Evolutionary conservation across 202 grass and related monocot genomes (phyloP).

Genomic region (Alloteropsis angusta): DNA sequence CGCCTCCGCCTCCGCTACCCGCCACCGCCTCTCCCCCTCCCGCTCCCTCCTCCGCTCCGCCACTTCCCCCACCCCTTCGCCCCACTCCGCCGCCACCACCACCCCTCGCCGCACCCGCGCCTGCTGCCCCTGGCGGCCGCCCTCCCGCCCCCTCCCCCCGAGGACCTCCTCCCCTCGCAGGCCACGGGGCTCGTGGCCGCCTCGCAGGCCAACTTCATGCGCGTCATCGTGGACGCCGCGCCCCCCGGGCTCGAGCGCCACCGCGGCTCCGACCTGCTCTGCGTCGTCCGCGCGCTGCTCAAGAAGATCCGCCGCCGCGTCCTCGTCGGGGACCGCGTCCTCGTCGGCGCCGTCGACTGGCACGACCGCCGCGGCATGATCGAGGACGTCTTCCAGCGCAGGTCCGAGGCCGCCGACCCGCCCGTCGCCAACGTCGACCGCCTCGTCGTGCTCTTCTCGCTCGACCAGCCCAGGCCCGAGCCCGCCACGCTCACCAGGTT

Average conservation of each 20-base stretch:
- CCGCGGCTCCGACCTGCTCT: slow-evolving; percentile 62
- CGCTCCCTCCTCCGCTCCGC: slow-evolving; percentile 4
- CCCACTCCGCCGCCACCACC: slow-evolving; percentile 30
- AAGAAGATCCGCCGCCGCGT: slow-evolving; percentile 94
- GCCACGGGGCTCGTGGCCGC: slow-evolving; percentile 72
- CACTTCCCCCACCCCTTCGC: slow-evolving; percentile 14
- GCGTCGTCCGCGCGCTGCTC: slow-evolving; percentile 76
- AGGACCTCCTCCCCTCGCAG: slow-evolving; percentile 54
- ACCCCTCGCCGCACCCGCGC: slow-evolving; percentile 35
- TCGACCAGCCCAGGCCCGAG: slow-evolving; percentile 69
- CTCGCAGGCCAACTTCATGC: slow-evolving; percentile 95
- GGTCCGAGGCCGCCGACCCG: slow-evolving; percentile 54
- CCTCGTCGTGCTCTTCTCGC: slow-evolving; percentile 68
- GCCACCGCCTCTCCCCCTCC: slow-evolving; percentile 14
- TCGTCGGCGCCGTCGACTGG: slow-evolving; percentile 77
- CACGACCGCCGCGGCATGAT: slow-evolving; percentile 62
- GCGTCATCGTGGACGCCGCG: slow-evolving; percentile 59
- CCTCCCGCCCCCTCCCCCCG: slow-evolving; percentile 7
- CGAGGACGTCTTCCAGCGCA: slow-evolving; percentile 73
- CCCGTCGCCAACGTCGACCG: slow-evolving; percentile 77
- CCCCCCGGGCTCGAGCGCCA: slow-evolving; percentile 27
- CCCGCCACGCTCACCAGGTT: slow-evolving; percentile 82
- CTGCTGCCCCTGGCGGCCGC: slow-evolving; percentile 12
- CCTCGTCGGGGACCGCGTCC: slow-evolving; percentile 75
- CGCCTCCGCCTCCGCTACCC: slow-evolving; percentile 6